Evolutionary conservation across 306 rosid species (phyloP).

Genomic region (Crotalaria pallida): DNA sequence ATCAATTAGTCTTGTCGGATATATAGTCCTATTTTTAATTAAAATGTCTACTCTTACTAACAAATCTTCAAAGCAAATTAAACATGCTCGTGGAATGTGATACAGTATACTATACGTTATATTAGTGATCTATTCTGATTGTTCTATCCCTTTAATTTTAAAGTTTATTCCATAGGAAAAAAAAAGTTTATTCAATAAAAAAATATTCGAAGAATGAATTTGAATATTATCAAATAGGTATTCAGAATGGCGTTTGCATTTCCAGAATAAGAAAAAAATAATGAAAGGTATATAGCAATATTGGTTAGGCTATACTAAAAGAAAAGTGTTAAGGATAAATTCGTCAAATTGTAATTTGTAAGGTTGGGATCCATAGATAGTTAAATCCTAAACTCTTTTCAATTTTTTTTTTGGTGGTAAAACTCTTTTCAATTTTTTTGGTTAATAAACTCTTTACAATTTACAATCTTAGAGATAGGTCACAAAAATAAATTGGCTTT

Average conservation of each 20-base stretch:
- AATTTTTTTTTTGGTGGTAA: too few relatives aligned
- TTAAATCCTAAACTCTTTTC: too few relatives aligned
- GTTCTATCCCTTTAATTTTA: background rate
- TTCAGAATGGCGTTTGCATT: background rate
- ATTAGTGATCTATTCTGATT: too few relatives aligned
- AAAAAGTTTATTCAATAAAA: too few relatives aligned
- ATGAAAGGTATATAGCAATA: background rate
- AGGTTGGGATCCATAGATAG: background rate
- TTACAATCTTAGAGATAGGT: too few relatives aligned
- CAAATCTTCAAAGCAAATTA: background rate
- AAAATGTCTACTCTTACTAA: background rate
- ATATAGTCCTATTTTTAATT: background rate
- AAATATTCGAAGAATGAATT: background rate
- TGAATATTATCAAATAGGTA: background rate
- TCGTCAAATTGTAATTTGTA: background rate
- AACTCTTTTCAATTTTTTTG: too few relatives aligned
- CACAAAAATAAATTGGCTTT: too few relatives aligned
- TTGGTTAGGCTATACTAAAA: too few relatives aligned
- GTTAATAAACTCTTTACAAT: too few relatives aligned
- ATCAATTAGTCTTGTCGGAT: background rate
- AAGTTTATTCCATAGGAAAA: background rate
- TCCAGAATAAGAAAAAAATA: background rate
- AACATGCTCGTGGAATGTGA: background rate
- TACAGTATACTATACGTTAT: too few relatives aligned
- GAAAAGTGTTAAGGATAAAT: too few relatives aligned